Evolutionary conservation across 352 stramenopile species (phyloP).

Genomic region (Thalassiosira pacifica): DNA sequence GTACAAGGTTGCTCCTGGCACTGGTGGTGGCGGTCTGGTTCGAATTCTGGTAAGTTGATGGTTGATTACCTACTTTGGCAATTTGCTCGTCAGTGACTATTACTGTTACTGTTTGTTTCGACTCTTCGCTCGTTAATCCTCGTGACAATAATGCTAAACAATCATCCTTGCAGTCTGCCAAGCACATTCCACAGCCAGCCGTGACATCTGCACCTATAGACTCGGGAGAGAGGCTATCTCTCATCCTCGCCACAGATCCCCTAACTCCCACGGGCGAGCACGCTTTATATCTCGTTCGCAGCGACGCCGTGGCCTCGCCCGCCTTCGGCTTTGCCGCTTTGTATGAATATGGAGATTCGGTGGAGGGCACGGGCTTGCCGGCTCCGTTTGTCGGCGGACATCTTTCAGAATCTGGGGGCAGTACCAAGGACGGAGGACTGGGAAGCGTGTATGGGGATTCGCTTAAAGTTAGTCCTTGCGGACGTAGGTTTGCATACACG

Average conservation of each 20-base stretch:
- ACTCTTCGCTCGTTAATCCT: too few species aligned
- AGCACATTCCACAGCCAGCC: constrained; percentile 26
- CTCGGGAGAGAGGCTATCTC: constrained; percentile 61
- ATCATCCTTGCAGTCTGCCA: constrained; percentile 6
- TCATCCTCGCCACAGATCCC: constrained; percentile 80
- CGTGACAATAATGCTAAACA: constrained; percentile 6
- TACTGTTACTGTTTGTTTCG: too few species aligned
- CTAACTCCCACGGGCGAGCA: constrained; percentile 74
- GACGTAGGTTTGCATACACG: constrained; percentile 69
- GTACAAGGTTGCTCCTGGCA: constrained; percentile 76
- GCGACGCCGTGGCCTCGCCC: constrained; percentile 50
- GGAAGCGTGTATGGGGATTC: constrained; percentile 30
- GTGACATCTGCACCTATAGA: constrained; percentile 7
- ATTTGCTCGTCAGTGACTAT: too few species aligned
- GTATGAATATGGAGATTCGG: constrained; percentile 53
- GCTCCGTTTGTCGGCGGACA: constrained; percentile 77
- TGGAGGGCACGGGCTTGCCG: constrained; percentile 58
- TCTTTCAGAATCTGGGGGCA: constrained; percentile 63
- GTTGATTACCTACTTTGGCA: not conserved
- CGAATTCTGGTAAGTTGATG: constrained; percentile 62
- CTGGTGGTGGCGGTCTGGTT: constrained; percentile 66
- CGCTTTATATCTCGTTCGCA: constrained; percentile 80
- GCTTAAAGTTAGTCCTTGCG: constrained; percentile 76
- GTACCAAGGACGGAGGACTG: constrained; percentile 69
- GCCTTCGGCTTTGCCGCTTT: constrained; percentile 49